Conservation (phyloP, 176 grass and related monocot genomes). For the Paspalum notatum region DNA sequence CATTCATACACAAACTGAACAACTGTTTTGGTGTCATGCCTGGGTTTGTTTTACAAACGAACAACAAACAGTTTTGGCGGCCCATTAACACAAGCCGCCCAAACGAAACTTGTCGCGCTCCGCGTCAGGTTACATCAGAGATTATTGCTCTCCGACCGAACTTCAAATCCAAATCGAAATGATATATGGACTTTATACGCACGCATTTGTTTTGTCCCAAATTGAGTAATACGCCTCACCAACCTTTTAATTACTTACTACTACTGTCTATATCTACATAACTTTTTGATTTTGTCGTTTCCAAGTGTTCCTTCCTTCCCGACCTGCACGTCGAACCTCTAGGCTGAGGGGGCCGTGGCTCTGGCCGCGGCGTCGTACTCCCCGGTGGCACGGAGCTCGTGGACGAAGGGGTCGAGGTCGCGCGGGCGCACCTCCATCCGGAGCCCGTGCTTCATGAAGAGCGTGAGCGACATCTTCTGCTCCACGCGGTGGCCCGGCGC, state of each 20-base stretch:
- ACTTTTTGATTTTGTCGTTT: constrained; percentile 12
- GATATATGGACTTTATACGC: constrained; percentile 35
- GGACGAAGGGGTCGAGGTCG: constrained; percentile 50
- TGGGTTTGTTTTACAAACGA: constrained; percentile 11
- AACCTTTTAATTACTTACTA: constrained; percentile 35
- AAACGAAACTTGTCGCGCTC: constrained; percentile 9
- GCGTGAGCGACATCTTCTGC: constrained; percentile 99
- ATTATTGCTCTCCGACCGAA: not conserved
- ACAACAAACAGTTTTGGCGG: constrained; percentile 35
- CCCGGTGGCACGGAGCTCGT: constrained; percentile 37
- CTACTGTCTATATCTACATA: constrained; percentile 48
- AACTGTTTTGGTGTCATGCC: constrained; percentile 10
- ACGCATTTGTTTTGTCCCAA: not conserved
- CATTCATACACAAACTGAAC: not conserved
- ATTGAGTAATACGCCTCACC: constrained; percentile 13
- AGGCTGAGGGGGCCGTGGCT: constrained; percentile 43
- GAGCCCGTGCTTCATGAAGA: constrained; percentile 97
- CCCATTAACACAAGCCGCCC: constrained; percentile 47
- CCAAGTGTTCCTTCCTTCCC: not conserved
- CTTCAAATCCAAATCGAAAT: constrained; percentile 22
- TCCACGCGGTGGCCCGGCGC: constrained; percentile 81
- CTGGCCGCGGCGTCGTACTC: constrained; percentile 17
- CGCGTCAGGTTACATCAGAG: constrained; percentile 23
- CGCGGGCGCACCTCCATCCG: constrained; percentile 69
- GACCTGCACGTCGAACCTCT: constrained; percentile 2